Evolutionary conservation across 177 flowering plant species (phyloP).

Genomic region (Vitis hybrid): DNA sequence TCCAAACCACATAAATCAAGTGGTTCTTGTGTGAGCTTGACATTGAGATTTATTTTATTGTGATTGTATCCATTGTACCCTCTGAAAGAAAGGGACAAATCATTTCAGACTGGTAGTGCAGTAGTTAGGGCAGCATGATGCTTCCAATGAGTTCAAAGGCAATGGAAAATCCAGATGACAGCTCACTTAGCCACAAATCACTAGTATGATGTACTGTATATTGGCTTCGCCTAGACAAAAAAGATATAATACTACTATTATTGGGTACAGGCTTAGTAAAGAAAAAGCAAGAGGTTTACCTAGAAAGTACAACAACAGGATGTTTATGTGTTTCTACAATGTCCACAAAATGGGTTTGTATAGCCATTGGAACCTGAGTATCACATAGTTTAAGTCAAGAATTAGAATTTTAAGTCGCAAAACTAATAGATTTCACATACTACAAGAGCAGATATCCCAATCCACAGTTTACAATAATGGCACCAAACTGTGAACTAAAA

Average conservation of each 20-base stretch:
- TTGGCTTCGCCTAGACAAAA: neutral
- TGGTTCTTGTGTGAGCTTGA: no score
- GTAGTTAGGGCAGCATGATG: neutral
- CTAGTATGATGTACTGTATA: neutral
- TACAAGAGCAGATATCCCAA: neutral
- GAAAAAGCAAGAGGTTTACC: conserved; percentile 41
- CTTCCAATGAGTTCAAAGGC: neutral
- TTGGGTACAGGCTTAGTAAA: neutral
- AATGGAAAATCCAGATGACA: neutral
- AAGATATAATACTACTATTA: neutral
- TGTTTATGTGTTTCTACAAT: conserved; percentile 56
- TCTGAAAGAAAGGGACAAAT: neutral
- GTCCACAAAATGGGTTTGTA: conserved; percentile 49
- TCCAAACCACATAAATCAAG: no score
- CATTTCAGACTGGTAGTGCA: neutral
- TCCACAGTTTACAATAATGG: neutral
- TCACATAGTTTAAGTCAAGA: conserved; percentile 12
- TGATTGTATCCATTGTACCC: no score
- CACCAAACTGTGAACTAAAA: neutral
- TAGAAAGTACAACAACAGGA: conserved; percentile 72
- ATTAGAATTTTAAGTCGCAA: neutral
- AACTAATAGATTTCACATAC: neutral
- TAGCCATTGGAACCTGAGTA: conserved; percentile 73
- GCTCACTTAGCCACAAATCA: neutral
- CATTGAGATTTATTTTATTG: no score